Conservation (phyloP, 176 grass and related monocot species). For the Aegilops tauschii region DNA sequence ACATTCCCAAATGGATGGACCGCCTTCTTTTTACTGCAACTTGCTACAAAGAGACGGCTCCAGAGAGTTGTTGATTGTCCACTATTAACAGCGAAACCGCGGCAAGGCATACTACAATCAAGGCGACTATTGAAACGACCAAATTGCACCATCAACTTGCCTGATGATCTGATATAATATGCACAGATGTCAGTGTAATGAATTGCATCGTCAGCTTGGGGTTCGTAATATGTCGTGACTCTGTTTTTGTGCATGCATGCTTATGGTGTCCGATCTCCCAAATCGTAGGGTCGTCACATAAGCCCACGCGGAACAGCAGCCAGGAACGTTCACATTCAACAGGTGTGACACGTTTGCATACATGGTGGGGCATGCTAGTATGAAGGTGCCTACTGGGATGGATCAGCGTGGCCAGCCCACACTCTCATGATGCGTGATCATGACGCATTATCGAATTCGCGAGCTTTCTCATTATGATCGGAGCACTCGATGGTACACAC, state of each 20-base stretch:
- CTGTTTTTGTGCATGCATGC: no score
- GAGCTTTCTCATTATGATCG: background rate
- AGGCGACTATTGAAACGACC: background rate
- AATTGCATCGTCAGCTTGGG: no score
- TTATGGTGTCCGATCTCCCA: background rate
- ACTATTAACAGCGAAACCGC: background rate
- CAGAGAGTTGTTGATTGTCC: background rate
- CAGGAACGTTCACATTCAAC: background rate
- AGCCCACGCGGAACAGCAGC: background rate
- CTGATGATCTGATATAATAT: background rate
- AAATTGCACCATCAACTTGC: background rate
- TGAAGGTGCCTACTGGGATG: background rate
- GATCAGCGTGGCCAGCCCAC: no score
- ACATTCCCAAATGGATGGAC: background rate
- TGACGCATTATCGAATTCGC: background rate
- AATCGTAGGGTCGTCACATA: background rate
- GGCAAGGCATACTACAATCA: background rate
- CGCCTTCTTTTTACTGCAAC: no score
- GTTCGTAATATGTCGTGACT: no score
- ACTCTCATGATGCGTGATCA: background rate
- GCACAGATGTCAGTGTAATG: background rate
- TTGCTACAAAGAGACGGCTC: background rate
- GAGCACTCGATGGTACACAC: background rate
- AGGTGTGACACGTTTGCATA: no score
- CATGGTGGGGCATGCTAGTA: no score